phyloP scores from a whole-genome alignment of 208 protist genomes.

The Leishmania tropica region DNA sequence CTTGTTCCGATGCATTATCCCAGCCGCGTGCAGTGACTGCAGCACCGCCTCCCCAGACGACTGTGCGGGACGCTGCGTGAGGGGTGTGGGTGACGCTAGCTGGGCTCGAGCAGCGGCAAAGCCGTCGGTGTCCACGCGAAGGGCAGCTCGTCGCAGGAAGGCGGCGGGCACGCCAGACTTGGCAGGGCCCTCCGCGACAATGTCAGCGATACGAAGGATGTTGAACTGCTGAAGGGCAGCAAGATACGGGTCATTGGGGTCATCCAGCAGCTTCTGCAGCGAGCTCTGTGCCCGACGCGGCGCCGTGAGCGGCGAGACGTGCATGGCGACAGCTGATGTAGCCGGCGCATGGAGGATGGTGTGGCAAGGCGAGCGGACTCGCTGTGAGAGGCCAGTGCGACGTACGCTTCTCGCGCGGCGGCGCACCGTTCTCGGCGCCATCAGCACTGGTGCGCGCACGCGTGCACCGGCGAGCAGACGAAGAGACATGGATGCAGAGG shows the following conservation, averaged over 20 bases:
- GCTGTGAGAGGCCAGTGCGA: not conserved
- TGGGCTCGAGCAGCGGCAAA: conserved; percentile 8
- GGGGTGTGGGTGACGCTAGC: conserved; percentile 25
- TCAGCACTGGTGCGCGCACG: no score
- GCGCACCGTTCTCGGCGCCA: not conserved
- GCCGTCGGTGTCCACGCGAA: conserved; percentile 18
- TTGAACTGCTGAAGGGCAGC: conserved; percentile 50
- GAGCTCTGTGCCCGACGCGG: conserved; percentile 40
- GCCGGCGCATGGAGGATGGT: not conserved
- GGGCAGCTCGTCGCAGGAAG: conserved; percentile 26
- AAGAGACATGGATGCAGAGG: not conserved
- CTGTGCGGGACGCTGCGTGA: conserved; percentile 4
- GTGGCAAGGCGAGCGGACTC: not conserved
- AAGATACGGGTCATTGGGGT: conserved; percentile 59
- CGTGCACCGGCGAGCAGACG: not conserved
- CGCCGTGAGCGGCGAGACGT: not conserved
- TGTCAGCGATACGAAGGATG: conserved; percentile 45
- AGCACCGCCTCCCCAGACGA: conserved; percentile 40
- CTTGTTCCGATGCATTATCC: conserved; percentile 21
- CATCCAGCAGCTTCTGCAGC: conserved; percentile 51
- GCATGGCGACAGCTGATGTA: not conserved
- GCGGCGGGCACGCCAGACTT: conserved; percentile 11
- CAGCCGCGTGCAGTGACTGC: conserved; percentile 43
- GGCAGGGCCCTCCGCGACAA: conserved; percentile 28
- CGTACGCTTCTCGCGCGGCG: not conserved